Base-by-base conservation (phyloP, 2,329 filamentous ascomycete genomes). In the Penicillium sp. region DNA sequence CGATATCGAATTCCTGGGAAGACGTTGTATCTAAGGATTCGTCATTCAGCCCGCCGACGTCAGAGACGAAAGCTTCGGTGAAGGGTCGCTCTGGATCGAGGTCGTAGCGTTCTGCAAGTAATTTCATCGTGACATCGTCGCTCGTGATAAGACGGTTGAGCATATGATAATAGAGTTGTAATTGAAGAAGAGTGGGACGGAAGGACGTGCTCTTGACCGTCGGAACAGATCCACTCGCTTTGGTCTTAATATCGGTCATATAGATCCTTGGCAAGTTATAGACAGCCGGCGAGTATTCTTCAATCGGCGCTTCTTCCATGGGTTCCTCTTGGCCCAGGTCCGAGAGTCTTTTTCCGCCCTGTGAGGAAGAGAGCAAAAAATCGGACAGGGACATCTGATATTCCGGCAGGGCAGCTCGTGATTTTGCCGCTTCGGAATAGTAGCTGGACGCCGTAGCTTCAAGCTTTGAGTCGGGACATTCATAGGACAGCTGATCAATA, bases 151-250 rank as follows among this genome's bases (percentile, higher is more conserved):
- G 83, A 2, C 85, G 80, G 9, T 85, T 83, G n/a, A 99, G 78
- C 47, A 97, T 84, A 24, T 86, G 85, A 59, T 92, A 91, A 67
- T 97, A 99, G 0, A 97, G 76, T 71, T 95, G 91, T 0, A 97
- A 78, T 67, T 99, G 94, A 54, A 96, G 86, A 61, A 87, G 84
- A 0, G 91, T 89, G 0, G 90, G 89, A 10, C 88, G 82, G 40
- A 90, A 79, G 0, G 85, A 82, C 0, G 83, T 76, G 20, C 84
- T 82, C 50, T 68, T 71, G 24, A 74, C 64, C 1, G 81, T 78
- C 1, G 91, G 89, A 2, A 89, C 66, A 2, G 79, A 80, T n/a
- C 74, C 76, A 4, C 81, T 83, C 5, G 57, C 68, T 43, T 92
- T 82, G 0, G 92, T 97, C 71, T 99, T 99, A 57, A 96, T 84